Evolutionary conservation across 1,139 yeast genomes (phyloP), one percentile per base, ranked within the genome.

Genomic region (Suhomyces choctaworum): DNA sequence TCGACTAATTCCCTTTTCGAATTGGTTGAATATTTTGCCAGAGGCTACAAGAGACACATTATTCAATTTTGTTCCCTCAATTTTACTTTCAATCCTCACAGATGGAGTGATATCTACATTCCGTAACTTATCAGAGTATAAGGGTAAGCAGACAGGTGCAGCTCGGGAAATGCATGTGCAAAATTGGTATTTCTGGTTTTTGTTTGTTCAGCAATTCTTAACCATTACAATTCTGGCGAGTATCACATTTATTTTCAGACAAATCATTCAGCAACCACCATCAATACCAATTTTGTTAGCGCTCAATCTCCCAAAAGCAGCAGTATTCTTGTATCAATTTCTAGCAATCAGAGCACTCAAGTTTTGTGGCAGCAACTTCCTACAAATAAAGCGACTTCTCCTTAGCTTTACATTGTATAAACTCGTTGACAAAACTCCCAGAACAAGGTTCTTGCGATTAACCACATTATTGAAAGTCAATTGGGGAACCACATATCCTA

Each of bases 211-310:
- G 49, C 78, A 87, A 25, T 89, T 89, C 47, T 58, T 89, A 27
- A 94, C 89, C 25, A 89, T 89, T 3, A 84, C 96, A 0, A 76
- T 89, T 25, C 86, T 94, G 51, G 82, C 95, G 0, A 89, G 96
- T 22, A 64, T 86, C 7, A 77, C 87, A 0, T 80, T 80, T 4
- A 74, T 88, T 0, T 60, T 83, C 28, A 80, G 79, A 42, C 81
- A 78, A 42, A 64, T 84, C 3, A 62, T 87, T 5, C 80, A 78
- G 38, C 80, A 79, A 41, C 96, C 96, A 3, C 76, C 82, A 0
- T 77, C 85, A 2, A 76, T 85, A 7, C 88, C 95, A 1, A 66
- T 78, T 4, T 59, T 86, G 35, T 60, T 87, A 29, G 95, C 95
- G 0, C 68, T 74, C 5, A 85, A 86, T 50, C 62, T 87, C 29